Conservation (phyloP, 2,329 filamentous ascomycete species). For the Didymella segeticola region DNA sequence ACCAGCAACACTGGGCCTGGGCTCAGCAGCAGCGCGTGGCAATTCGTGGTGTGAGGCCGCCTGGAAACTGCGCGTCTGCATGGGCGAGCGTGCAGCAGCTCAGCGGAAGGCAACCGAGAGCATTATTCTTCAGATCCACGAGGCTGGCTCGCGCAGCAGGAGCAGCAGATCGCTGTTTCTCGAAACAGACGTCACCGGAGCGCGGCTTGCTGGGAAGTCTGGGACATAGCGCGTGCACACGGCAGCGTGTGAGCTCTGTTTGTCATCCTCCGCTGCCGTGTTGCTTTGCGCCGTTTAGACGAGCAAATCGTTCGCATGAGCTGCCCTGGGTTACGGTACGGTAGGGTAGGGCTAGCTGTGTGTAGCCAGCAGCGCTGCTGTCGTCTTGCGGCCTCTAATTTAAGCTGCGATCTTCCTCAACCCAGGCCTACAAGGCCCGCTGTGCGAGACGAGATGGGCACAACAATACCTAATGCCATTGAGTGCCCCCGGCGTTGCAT, state of each 20-base stretch:
- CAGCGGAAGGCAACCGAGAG: constrained; percentile 12
- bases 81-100: constrained; percentile 3
- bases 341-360: constrained; percentile 12
- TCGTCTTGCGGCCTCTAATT: constrained; percentile 11
- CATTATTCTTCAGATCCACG: constrained; percentile 12
- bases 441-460: constrained; percentile 1
- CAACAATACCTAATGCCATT: background rate
- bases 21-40: constrained; percentile 23
- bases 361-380: constrained; percentile 7
- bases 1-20: constrained; percentile 21
- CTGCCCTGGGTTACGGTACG: background rate
- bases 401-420: constrained; percentile 9
- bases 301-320: constrained; percentile 16
- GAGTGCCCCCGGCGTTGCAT: constrained; percentile 10
- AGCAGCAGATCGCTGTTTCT: constrained; percentile 28
- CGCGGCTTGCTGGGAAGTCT: constrained; percentile 17
- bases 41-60: constrained; percentile 16
- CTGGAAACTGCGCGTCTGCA: constrained; percentile 20
- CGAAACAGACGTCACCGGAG: constrained; percentile 35
- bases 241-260: constrained; percentile 19
- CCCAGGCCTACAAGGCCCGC: background rate
- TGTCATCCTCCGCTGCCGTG: constrained; percentile 13
- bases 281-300: constrained; percentile 15
- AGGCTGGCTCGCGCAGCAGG: constrained; percentile 18
- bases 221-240: constrained; percentile 21